phyloP scores from a whole-genome alignment of 2,329 filamentous ascomycete genomes.

The Paecilomyces formosus region DNA sequence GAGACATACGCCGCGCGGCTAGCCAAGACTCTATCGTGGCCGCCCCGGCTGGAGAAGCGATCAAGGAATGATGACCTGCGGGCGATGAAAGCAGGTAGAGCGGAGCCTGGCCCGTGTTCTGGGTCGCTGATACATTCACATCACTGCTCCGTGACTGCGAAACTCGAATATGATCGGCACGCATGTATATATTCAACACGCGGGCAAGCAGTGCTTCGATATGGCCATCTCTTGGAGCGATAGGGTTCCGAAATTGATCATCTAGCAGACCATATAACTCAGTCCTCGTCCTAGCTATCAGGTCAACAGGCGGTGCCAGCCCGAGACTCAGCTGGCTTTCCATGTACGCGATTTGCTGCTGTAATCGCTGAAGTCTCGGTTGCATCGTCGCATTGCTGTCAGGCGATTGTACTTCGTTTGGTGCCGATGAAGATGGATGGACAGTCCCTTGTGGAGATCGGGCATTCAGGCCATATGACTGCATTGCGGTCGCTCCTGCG shows the following conservation, averaged over 20 bases:
- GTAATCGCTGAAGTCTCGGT: conserved; percentile 12
- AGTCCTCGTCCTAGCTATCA: conserved; percentile 20
- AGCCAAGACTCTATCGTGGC: conserved; percentile 11
- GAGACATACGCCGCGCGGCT: conserved; percentile 8
- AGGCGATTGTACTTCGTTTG: conserved; percentile 1
- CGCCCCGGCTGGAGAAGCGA: conserved; percentile 31
- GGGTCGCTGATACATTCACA: conserved; percentile 1
- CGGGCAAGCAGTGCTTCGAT: conserved; percentile 22
- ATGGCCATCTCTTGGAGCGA: conserved; percentile 14
- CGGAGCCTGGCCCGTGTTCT: conserved; percentile 9
- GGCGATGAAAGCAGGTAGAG: conserved; percentile 40
- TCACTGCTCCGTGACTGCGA: conserved; percentile 10
- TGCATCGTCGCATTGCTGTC: not conserved
- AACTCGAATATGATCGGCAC: conserved; percentile 23
- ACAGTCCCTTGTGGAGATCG: not conserved
- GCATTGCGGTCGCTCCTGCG: not conserved
- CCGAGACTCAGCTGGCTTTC: conserved; percentile 22
- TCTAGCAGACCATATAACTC: conserved; percentile 25
- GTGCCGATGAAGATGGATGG: not conserved
- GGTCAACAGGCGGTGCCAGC: conserved; percentile 20
- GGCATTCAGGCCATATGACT: not conserved
- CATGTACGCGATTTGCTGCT: conserved; percentile 15
- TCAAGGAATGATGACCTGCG: conserved; percentile 37
- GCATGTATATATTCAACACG: conserved; percentile 20
- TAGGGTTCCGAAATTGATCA: conserved; percentile 19